A percentile compares a stretch with the other conserved stretches of the same genome.
phyloP scores from a whole-genome alignment of 371 early-diverging fungal species.

The Furculomyces boomerangus region DNA sequence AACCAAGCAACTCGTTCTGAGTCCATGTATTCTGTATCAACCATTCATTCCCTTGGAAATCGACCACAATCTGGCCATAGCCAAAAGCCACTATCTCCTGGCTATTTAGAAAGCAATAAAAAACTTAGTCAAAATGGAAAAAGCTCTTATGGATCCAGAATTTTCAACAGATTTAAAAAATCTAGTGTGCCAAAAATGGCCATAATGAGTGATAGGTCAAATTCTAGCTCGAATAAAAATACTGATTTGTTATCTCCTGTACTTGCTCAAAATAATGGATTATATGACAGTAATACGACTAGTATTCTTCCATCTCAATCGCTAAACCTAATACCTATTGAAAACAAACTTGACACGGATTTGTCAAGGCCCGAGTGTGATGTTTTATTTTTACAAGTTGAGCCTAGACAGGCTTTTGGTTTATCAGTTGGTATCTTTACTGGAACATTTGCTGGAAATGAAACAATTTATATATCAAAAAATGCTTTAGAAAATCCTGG shows the following conservation, averaged over 20 bases:
- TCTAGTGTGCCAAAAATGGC: not conserved
- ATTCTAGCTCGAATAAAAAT: not conserved
- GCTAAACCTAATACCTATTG: not conserved
- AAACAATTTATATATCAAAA: constrained; percentile 41
- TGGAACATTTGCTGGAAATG: constrained; percentile 50
- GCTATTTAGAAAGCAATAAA: not conserved
- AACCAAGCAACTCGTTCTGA: not conserved
- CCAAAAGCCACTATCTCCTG: not conserved
- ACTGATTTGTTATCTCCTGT: not conserved
- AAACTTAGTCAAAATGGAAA: not conserved
- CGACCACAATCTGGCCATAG: not conserved
- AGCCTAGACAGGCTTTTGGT: constrained; percentile 71
- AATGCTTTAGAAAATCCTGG: constrained; percentile 41
- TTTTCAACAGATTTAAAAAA: not conserved
- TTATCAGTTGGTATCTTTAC: constrained; percentile 43
- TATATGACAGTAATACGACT: not conserved
- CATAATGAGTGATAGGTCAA: not conserved
- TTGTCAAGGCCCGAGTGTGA: constrained; percentile 1
- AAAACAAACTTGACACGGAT: not conserved
- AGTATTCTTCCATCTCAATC: not conserved
- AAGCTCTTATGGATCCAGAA: no score
- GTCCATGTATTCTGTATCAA: not conserved
- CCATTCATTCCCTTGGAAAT: not conserved
- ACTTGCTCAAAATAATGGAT: not conserved
- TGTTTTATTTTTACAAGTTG: constrained; percentile 42